Conservation (phyloP, 176 grass and related monocot genomes). For the Oryza glumipatula region DNA sequence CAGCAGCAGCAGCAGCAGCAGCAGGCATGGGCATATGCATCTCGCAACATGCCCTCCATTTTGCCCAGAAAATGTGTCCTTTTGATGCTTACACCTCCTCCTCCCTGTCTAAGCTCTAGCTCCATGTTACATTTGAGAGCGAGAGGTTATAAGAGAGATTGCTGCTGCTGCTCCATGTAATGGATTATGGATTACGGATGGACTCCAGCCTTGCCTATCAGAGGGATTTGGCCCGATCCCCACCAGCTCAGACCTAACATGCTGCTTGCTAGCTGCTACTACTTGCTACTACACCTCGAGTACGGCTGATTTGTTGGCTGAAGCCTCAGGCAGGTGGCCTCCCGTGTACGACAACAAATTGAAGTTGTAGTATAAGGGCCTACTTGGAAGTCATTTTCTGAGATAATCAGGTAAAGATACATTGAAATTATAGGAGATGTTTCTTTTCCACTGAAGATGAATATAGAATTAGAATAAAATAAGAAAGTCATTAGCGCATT, state of each 20-base stretch:
- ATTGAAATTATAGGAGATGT: no score
- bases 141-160: not conserved
- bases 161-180: not conserved
- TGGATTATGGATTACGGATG: not conserved
- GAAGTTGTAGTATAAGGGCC: not conserved
- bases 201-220: not conserved
- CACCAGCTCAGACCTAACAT: constrained; percentile 43
- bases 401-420: no score
- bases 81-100: constrained; percentile 2
- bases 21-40: constrained; percentile 15
- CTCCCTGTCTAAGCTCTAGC: not conserved
- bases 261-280: not conserved
- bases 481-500: no score
- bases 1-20: not conserved
- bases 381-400: no score
- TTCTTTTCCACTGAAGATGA: no score
- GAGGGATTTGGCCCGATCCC: constrained; percentile 23
- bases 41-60: not conserved
- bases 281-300: not conserved
- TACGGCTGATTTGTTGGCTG: not conserved
- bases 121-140: constrained; percentile 1
- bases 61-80: not conserved
- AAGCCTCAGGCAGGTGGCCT: not conserved
- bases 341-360: not conserved
- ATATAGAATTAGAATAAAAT: no score